Base-by-base conservation (phyloP, 2,329 filamentous ascomycete species). In the Xylariaceae sp. region DNA sequence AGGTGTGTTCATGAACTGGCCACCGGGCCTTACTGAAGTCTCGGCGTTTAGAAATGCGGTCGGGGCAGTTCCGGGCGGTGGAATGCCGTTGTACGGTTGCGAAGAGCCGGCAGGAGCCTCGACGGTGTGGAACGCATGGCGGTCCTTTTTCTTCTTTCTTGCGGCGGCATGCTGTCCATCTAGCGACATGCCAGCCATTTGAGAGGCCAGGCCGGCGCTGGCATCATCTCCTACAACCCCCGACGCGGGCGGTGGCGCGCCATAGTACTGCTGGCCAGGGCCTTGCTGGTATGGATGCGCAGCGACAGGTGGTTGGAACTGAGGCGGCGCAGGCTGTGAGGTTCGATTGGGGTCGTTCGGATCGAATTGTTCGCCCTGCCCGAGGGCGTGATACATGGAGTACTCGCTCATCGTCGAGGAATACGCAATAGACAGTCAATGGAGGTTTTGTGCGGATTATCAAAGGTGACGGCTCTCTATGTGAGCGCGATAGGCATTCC, bases 111-210 rank as follows among this genome's bases (percentile, higher is more conserved):
- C 80, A 10, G 87, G 81, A 18, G 89, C 85, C 65, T 93, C 90
- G 56, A 97, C 84, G 45, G 85, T 88, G 74, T 97, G 93, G 74
- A 96, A 89, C 64, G 92, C 93, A 76, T 97, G 93, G 61, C 91
- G 85, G 73, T 97, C 89, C 82, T 96, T 97, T 85, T 96, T 97
- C 81, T 92, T 90, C 74, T 80, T 88, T 72, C 85, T 81, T 59
- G 75, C 76, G 2, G 75, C 76, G 2, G 78, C 77, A 53, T 82
- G 73, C 41, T 79, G 77, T 51, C 79, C 75, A 48, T 81, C 85
- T 66, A 96, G 77, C 47, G 81, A 86, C 82, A 95, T 84, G 61
- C 85, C 86, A 48, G 87, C 87, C 87, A 96, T 88, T 74, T 95
- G 91, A 57, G 85, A 82, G 51, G 86, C 81, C 61, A 91, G 73